phyloP scores from a whole-genome alignment of 148 eudicot genomes.

The Euryodendron excelsum region DNA sequence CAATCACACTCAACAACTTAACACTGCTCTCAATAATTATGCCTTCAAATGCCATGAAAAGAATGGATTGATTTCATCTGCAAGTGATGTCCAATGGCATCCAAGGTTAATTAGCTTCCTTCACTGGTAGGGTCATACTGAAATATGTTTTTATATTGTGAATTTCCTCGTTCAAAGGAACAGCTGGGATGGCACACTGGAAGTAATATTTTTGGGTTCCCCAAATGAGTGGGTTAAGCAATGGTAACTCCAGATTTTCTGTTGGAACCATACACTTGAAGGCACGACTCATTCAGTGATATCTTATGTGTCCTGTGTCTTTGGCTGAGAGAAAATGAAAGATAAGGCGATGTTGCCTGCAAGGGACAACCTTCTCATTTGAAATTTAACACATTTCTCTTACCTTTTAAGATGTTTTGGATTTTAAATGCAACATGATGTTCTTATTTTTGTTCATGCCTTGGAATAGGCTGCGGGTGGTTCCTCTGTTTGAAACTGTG shows the following conservation, averaged over 20 bases:
- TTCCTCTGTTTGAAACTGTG: constrained; percentile 90
- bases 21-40: neutral
- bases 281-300: neutral
- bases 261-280: neutral
- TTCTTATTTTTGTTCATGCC: constrained; percentile 7
- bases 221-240: neutral
- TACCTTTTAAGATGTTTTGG: neutral
- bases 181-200: neutral
- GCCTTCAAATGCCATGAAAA: constrained; percentile 6
- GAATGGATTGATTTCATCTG: neutral
- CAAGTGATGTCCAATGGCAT: neutral
- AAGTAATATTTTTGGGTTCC: neutral
- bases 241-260: neutral
- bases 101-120: neutral
- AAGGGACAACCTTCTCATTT: neutral
- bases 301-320: neutral
- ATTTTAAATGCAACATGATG: neutral
- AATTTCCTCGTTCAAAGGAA: neutral
- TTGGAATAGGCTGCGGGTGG: constrained; percentile 72
- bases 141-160: neutral
- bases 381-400: neutral
- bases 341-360: neutral
- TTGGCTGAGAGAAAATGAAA: neutral
- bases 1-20: neutral
- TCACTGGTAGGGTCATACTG: neutral